A percentile compares a stretch with the other conserved stretches of the same genome.
Evolutionary conservation across 768 basidiomycete genomes (phyloP).

Genomic region (Chalciporus piperatus): DNA sequence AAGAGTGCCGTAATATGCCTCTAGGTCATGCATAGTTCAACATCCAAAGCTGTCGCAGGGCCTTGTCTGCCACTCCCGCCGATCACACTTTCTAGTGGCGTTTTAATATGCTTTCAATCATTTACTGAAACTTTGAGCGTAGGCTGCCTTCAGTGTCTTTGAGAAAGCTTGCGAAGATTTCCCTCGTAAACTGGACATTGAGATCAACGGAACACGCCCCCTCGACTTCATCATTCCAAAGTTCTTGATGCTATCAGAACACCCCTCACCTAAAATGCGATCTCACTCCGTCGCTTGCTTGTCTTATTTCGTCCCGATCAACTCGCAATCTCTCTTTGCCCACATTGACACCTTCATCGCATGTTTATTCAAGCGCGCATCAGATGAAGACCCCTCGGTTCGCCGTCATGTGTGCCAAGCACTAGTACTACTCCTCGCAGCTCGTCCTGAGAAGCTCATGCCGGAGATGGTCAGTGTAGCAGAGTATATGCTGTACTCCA

Average conservation of each 20-base stretch:
- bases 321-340: conserved; percentile 80
- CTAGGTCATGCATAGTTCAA: background rate
- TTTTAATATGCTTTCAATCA: conserved; percentile 1
- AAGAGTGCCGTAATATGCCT: conserved; percentile 7
- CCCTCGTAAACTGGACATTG: conserved; percentile 91
- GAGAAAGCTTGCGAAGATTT: conserved; percentile 98
- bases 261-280: conserved; percentile 85
- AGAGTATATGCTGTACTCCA: conserved; percentile 98
- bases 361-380: conserved; percentile 90
- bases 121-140: conserved; percentile 14
- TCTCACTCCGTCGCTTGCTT: conserved; percentile 92
- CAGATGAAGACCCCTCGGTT: conserved; percentile 90
- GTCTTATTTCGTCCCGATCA: conserved; percentile 88
- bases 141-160: conserved; percentile 92
- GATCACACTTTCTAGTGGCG: background rate
- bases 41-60: conserved; percentile 4
- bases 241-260: conserved; percentile 85
- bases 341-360: conserved; percentile 95
- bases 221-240: conserved; percentile 97
- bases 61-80: background rate
- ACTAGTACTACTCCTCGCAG: conserved; percentile 87
- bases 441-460: conserved; percentile 93
- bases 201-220: conserved; percentile 88
- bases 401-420: conserved; percentile 95
- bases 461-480: conserved; percentile 95